phyloP scores from a whole-genome alignment of 805 yeast genomes.

The Monosporozyma unispora region DNA sequence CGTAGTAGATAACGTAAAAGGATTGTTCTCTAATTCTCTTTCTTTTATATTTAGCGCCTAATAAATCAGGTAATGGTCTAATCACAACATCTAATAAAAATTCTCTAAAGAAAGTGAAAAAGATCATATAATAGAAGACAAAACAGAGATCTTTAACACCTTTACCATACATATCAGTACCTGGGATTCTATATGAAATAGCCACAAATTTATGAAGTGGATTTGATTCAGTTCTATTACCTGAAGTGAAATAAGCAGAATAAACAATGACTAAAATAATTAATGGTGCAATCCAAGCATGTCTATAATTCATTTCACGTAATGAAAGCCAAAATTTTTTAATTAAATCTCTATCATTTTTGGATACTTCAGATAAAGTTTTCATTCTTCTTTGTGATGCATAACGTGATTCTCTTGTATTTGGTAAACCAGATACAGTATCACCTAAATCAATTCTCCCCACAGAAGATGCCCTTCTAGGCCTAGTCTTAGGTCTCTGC shows the following conservation, averaged over 20 bases:
- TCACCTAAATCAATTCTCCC: constrained; percentile 74
- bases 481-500: background rate
- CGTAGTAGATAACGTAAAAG: constrained; percentile 74
- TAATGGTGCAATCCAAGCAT: constrained; percentile 67
- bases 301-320: constrained; percentile 34
- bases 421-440: constrained; percentile 27
- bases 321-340: constrained; percentile 48
- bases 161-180: constrained; percentile 67
- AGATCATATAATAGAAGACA: constrained; percentile 72
- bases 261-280: constrained; percentile 37
- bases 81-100: constrained; percentile 78
- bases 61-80: constrained; percentile 60
- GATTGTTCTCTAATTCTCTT: constrained; percentile 90
- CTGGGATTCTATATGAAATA: constrained; percentile 55
- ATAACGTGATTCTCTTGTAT: background rate
- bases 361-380: constrained; percentile 16
- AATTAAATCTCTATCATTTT: constrained; percentile 44
- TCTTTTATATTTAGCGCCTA: constrained; percentile 42
- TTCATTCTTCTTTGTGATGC: constrained; percentile 21
- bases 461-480: constrained; percentile 53
- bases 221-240: constrained; percentile 50
- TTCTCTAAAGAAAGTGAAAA: constrained; percentile 87
- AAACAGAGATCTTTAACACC: constrained; percentile 78
- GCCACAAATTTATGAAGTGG: constrained; percentile 54
- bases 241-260: constrained; percentile 44